A percentile compares a stretch with the other conserved stretches of the same genome.
phyloP scores from a whole-genome alignment of 192 early-diverging fungal genomes.

The Podila verticillata region DNA sequence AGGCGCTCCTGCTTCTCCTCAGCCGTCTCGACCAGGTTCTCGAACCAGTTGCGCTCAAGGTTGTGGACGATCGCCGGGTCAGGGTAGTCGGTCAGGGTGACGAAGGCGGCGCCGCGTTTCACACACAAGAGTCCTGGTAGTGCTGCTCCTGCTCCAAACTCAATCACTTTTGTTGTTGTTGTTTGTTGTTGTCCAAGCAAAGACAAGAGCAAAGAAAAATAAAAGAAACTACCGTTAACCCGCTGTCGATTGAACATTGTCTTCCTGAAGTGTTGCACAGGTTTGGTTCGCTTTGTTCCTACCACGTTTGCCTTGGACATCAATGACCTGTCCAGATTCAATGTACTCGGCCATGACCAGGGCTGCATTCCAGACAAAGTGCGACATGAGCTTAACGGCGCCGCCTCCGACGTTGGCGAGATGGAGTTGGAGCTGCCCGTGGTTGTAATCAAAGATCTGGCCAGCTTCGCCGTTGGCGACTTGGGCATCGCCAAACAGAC shows the following conservation, averaged over 20 bases:
- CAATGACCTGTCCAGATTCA: slow-evolving; percentile 18
- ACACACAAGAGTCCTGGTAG: slow-evolving; percentile 37
- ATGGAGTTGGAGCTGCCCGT: slow-evolving; percentile 19
- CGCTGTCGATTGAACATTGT: background rate
- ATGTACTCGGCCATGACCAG: slow-evolving; percentile 46
- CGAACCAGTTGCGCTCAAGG: slow-evolving; percentile 46
- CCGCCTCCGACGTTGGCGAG: slow-evolving; percentile 39
- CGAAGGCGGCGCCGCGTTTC: slow-evolving; percentile 27
- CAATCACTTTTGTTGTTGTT: slow-evolving; percentile 18
- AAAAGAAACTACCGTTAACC: background rate
- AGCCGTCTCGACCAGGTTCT: slow-evolving; percentile 28
- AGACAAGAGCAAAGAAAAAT: background rate
- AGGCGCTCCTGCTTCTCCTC: slow-evolving; percentile 12
- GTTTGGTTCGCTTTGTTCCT: background rate
- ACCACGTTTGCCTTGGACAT: slow-evolving; percentile 36
- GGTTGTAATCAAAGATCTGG: slow-evolving; percentile 41
- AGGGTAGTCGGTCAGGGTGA: slow-evolving; percentile 36
- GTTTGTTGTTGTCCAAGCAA: too few relatives aligned
- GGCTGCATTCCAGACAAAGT: slow-evolving; percentile 47
- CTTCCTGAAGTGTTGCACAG: background rate
- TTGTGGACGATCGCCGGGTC: slow-evolving; percentile 36
- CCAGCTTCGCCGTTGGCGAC: slow-evolving; percentile 41
- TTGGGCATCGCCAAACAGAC: slow-evolving; percentile 46
- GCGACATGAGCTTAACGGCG: slow-evolving; percentile 42
- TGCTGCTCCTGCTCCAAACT: slow-evolving; percentile 45